Conservation (phyloP, 768 basidiomycete species). For the Hygrophoropsis aurantiaca region DNA sequence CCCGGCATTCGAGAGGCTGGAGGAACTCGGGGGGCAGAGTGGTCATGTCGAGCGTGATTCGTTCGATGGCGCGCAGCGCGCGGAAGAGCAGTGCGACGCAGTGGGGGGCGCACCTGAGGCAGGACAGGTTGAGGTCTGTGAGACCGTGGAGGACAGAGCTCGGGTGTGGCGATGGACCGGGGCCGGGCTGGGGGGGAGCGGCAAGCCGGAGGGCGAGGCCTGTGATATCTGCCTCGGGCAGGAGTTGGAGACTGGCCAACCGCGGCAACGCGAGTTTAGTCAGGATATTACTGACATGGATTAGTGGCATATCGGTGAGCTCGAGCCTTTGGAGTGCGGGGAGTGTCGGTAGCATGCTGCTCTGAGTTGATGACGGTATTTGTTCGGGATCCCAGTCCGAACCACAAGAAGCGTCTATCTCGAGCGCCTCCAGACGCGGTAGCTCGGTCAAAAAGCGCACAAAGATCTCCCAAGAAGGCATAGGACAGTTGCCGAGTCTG, state of each 20-base stretch:
- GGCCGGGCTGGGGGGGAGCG: constrained; percentile 19
- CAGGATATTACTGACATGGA: constrained; percentile 23
- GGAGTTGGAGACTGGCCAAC: constrained; percentile 42
- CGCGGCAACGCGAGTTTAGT: constrained; percentile 32
- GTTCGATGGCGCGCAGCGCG: constrained; percentile 47
- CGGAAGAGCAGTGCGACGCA: constrained; percentile 40
- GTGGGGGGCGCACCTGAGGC: constrained; percentile 41
- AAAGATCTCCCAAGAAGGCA: no score
- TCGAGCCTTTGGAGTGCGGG: no score
- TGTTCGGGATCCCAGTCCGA: not conserved
- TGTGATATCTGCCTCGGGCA: constrained; percentile 54
- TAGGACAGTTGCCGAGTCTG: no score
- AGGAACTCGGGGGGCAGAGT: constrained; percentile 31
- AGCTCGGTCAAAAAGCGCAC: no score
- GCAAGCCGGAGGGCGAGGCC: constrained; percentile 45
- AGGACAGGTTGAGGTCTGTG: constrained; percentile 51
- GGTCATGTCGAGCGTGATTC: constrained; percentile 40
- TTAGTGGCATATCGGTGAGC: no score
- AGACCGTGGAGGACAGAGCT: constrained; percentile 41
- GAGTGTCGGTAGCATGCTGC: not conserved
- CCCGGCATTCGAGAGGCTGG: constrained; percentile 1
- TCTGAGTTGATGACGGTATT: constrained; percentile 3
- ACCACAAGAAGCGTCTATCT: no score
- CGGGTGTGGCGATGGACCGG: constrained; percentile 38
- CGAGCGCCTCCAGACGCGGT: no score